Base-by-base conservation (phyloP, 805 yeast genomes). In the Cyberlindnera americana region DNA sequence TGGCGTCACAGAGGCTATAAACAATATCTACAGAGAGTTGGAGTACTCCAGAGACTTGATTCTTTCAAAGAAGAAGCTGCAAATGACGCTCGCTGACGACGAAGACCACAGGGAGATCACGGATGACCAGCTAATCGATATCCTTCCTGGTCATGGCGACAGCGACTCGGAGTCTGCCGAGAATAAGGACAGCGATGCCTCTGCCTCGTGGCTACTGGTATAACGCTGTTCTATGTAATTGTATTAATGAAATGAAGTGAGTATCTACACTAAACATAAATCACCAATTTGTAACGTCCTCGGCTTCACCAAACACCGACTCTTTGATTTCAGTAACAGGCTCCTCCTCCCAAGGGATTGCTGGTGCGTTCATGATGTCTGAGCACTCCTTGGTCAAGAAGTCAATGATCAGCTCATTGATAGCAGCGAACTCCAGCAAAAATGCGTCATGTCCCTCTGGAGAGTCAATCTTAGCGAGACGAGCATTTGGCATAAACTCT, bases 401-500 rank as follows among this genome's bases (percentile, higher is more conserved):
- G 3, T 75, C 75, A 31, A 75, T 63, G 38, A 95, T 78, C 48
- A 82, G 68, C 26, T 74, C 69, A 59, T 93, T 86, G 41, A 93
- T 88, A 37, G 79, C 77, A 35, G 78, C 82, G 61, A 93, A 93
- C 61, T 93, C 99, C 34, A 93, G 69, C 44, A 93, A 65, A 57
- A 93, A 93, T 3, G 98, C 99, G 66, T 93, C 99, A 57, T 93
- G 99, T 14, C 99, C 99, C 53, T 93, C 99, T 11, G 91, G 93
- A 1, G 97, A 89, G 47, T 84, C 77, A 30, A 93, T 81, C 53
- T 79, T 78, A 49, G 81, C 78, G 48, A 93, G 67, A 6, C 52
- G 60, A 1, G 95, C 72, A 51, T 83, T 72, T 7, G 89, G 90
- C 43, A 93, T 75, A 54, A 78, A 67, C 29, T 77, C 74, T 2